phyloP scores from a whole-genome alignment of 306 rosid genomes.

The Rosa chinensis region DNA sequence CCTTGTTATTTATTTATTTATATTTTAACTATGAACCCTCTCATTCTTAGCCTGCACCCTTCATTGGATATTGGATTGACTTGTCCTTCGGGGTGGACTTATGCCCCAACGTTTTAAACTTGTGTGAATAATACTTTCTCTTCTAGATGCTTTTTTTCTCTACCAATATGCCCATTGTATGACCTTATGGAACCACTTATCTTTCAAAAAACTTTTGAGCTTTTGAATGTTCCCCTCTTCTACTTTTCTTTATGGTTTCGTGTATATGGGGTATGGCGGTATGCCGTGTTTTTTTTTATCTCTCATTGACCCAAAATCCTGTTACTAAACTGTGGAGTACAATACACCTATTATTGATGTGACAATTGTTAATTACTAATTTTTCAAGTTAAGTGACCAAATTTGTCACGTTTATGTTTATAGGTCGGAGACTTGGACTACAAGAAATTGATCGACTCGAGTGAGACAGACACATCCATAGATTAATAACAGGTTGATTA shows the following conservation, averaged over 20 bases:
- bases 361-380: no score
- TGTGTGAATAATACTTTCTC: background rate
- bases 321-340: background rate
- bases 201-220: background rate
- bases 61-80: no score
- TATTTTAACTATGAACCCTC: no score
- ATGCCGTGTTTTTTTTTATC: no score
- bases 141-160: conserved; percentile 2
- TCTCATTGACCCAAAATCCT: no score
- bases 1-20: no score
- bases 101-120: background rate
- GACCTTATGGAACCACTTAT: background rate
- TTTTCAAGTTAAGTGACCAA: background rate
- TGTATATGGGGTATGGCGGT: no score
- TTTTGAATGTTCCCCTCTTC: conserved; percentile 16
- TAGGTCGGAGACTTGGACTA: background rate
- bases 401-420: background rate
- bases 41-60: no score
- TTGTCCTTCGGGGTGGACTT: no score
- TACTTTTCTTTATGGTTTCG: background rate
- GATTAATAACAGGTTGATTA: background rate
- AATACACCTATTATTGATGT: background rate
- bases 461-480: background rate
- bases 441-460: background rate
- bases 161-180: background rate